Conservation (phyloP, 2,329 filamentous ascomycete genomes). For the Beauveria scarabaeidicola region DNA sequence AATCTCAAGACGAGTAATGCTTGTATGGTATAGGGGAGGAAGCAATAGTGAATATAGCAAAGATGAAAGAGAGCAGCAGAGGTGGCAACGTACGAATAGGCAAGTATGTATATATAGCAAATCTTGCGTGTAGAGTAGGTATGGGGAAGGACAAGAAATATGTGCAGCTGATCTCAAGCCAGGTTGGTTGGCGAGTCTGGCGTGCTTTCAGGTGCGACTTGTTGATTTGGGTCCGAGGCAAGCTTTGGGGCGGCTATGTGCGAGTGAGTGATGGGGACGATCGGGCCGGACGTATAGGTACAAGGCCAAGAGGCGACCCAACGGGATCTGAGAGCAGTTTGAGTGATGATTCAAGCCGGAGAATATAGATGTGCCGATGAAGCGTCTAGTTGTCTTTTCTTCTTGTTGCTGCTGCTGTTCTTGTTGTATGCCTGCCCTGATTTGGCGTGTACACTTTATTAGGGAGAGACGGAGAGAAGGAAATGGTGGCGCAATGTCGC, state of each 20-base stretch:
- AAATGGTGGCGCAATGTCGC: background rate
- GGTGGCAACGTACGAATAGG: background rate
- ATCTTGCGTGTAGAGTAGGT: background rate
- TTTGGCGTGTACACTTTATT: background rate
- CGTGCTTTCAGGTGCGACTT: background rate
- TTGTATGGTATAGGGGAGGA: background rate
- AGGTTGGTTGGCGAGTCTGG: background rate
- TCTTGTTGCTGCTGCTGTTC: background rate
- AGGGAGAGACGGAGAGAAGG: background rate
- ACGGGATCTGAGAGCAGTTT: background rate
- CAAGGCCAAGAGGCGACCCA: background rate
- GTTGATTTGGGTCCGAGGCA: slow-evolving; percentile 9
- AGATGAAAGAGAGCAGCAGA: background rate
- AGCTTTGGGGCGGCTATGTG: slow-evolving; percentile 1
- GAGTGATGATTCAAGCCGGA: background rate
- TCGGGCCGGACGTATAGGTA: background rate
- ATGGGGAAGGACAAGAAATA: background rate
- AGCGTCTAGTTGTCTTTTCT: background rate
- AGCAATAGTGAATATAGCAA: background rate
- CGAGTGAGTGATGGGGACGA: slow-evolving; percentile 4
- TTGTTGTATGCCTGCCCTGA: background rate
- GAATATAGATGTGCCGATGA: background rate
- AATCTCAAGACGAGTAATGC: background rate
- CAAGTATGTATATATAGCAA: background rate
- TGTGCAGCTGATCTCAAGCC: background rate